Base-by-base conservation (phyloP, 2,329 filamentous ascomycete genomes). In the Sarocladium brachiariae region DNA sequence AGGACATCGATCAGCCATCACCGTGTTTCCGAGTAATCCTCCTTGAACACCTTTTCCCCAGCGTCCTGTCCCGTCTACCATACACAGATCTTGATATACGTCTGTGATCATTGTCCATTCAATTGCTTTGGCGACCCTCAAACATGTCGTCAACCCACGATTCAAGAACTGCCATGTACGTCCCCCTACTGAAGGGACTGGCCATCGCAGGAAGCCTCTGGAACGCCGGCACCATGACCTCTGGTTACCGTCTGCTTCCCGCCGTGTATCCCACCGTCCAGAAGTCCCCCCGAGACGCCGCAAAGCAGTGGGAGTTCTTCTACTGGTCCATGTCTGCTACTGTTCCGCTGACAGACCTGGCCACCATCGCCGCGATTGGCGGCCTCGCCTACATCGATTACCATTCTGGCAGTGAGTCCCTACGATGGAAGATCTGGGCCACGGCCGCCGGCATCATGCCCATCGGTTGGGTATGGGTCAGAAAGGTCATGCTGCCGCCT, bases 301-400 rank as follows among this genome's bases (percentile, higher is more conserved):
- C 54, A 18, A 55, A 54, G 39, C 54, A 56, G 24, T 56, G 55
- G 55, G 54, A 56, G 33, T 56, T 33, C 50, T 55, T 52, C 37
- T 56, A 56, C 45, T 55, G 54, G 53, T 49, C 49, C 34, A 53
- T 56, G 50, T 56, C 54, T 27, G 55, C 55, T 10, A 56, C 55
- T 2, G 55, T 56, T 1, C 55, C 55, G 4, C 41, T 46, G 38
- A 19, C 55, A 10, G 55, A 56, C 46, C 30, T 56, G 13, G 50
- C 54, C 18, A 56, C 55, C 11, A 50, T 56, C 2, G 50, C 55
- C 6, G 50, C 38, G 11, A 54, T 56, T 18, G 51, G 54, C n/a
- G 51, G 53, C 6, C 47, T 56, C 18, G 3, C 25, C 31, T 24
- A 49, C 19, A 19, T 35, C 19, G 46, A 49, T 9, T 23, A 35